Evolutionary conservation across 768 basidiomycete genomes (phyloP).

Genomic region (Trichaptum fuscoviolaceum): DNA sequence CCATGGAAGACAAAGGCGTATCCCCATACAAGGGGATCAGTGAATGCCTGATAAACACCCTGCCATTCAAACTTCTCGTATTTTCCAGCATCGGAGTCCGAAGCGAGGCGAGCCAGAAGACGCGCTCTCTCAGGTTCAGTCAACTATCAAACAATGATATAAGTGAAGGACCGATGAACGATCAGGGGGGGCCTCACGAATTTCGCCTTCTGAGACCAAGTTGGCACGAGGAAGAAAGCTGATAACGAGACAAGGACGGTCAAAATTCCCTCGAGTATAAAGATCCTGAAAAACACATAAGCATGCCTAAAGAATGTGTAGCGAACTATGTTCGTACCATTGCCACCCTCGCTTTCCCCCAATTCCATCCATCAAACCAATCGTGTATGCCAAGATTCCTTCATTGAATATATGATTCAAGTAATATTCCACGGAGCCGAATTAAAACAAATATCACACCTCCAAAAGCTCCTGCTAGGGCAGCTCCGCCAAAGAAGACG

Average conservation of each 20-base stretch:
- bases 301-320: not conserved
- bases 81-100: constrained; percentile 50
- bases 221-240: constrained; percentile 52
- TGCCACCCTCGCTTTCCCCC: constrained; percentile 58
- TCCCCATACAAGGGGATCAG: constrained; percentile 54
- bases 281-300: constrained; percentile 37
- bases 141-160: constrained; percentile 30
- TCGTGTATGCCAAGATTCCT: constrained; percentile 54
- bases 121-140: constrained; percentile 45
- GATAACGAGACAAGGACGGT: constrained; percentile 42
- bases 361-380: constrained; percentile 56
- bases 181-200: constrained; percentile 31
- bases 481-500: constrained; percentile 57
- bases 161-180: not conserved
- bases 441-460: constrained; percentile 25
- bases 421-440: not conserved
- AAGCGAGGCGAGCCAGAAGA: constrained; percentile 42
- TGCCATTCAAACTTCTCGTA: constrained; percentile 53
- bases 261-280: constrained; percentile 51
- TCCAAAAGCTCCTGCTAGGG: constrained; percentile 60
- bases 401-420: constrained; percentile 2
- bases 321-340: constrained; percentile 31
- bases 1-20: constrained; percentile 60
- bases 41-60: constrained; percentile 50
- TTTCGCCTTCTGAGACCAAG: constrained; percentile 53